Base-by-base conservation (phyloP, 2,329 filamentous ascomycete species). In the Ramularia endophylla region DNA sequence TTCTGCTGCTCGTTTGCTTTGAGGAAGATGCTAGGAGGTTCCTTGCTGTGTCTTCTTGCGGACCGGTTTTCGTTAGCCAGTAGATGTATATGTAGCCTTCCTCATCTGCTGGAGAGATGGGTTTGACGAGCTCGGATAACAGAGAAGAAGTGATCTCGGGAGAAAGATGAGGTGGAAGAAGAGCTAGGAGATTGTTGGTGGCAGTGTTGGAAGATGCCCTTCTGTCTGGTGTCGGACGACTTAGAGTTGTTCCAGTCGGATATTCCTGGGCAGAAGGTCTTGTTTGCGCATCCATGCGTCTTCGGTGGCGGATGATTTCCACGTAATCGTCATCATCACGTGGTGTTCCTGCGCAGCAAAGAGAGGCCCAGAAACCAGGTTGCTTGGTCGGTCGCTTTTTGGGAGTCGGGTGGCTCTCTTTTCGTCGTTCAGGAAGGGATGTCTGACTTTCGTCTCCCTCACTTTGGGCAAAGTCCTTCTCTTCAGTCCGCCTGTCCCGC, bases 51-150 rank as follows among this genome's bases (percentile, higher is more conserved):
- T 58, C 54, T 17, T 65, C 30, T 82, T 71, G 68, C 0, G 75
- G 63, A 0, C 72, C 61, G 6, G 77, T 66, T 2, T 56, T 58
- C 0, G 87, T 95, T 16, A 95, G 74, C 88, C 90, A 95, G 73
- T 97, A 98, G 65, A 98, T 94, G 73, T 98, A 98, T 53, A 98
- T 97, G 67, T 92, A 98, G 27, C 92, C 92, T 9, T 83, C 72
- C 53, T 94, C 86, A 51, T 92, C 86, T 40, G 74, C 69, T 16
- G 78, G 70, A 0, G 87, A 88, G 33, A 89, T 77, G 1, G 73
- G 87, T 70, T 76, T 92, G 60, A 65, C 78, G 8, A 97, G 73
- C 63, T 97, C 89, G 2, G 82, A 71, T 45, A 90, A 74, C 3
- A 97, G 72, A 4, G 73, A 67, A 0, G 87, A 83, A 0, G 85